phyloP scores from a whole-genome alignment of 164 flowering plant species.

The Kalanchoe fedtschenkoi region DNA sequence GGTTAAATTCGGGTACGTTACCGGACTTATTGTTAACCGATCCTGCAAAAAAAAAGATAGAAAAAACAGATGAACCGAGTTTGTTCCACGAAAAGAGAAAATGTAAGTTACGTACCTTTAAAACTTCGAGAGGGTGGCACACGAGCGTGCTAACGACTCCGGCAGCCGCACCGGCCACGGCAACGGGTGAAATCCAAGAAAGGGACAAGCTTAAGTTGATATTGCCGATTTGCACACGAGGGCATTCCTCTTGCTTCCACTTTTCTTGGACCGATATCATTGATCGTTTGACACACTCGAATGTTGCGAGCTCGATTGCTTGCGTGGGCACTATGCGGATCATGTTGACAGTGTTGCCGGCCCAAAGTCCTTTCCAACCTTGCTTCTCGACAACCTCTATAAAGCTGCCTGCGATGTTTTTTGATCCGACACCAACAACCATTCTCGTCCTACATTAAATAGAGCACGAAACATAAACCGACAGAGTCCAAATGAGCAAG shows the following conservation, averaged over 20 bases:
- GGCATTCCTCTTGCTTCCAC: constrained; percentile 36
- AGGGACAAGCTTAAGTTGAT: constrained; percentile 43
- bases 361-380: constrained; percentile 97
- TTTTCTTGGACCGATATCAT: constrained; percentile 70
- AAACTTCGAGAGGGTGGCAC: constrained; percentile 94
- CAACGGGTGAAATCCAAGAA: constrained; percentile 87
- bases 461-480: background rate
- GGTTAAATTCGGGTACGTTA: constrained; percentile 51
- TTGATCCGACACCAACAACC: constrained; percentile 94
- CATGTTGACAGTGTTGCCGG: constrained; percentile 88
- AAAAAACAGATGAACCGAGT: background rate
- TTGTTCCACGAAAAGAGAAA: background rate
- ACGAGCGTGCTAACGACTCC: constrained; percentile 78
- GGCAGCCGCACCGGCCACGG: constrained; percentile 97
- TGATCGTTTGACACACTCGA: constrained; percentile 83
- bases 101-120: constrained; percentile 47
- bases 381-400: constrained; percentile 70
- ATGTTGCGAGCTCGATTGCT: constrained; percentile 90
- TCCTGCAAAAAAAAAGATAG: constrained; percentile 44
- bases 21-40: constrained; percentile 73
- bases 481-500: background rate
- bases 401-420: constrained; percentile 67
- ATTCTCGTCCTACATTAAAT: constrained; percentile 69
- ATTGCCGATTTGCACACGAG: constrained; percentile 52
- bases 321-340: constrained; percentile 90